Base-by-base conservation (phyloP, 305 asterid species). In the Withania somnifera region DNA sequence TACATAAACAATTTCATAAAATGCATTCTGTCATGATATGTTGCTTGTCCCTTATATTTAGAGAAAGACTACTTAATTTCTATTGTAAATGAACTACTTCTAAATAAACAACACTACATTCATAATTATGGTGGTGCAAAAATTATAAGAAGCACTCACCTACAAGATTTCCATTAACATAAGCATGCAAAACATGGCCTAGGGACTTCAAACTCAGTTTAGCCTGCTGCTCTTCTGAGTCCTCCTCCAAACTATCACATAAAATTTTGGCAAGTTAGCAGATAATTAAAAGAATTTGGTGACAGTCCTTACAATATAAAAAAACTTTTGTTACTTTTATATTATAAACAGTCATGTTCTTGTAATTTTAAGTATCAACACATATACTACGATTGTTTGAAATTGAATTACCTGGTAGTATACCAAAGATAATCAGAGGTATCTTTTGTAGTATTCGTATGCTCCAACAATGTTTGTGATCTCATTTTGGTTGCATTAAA, bases 381-480 rank as follows among this genome's bases (percentile, higher is more conserved):
- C 32, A 54, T 22, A 54, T 30, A 17, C 11, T 76, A 51, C 3
- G 0, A 30, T n/a, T 77, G 14, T 42, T 77, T 51, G 47, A n/a
- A 53, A 6, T 50, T 51, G 0, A 34, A 47, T 83, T 87, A 95
- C 99, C 91, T 91, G 61, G 88, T 7, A 73, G 92, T 95, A 90
- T 94, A 95, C 99, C 99, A 95, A 22, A 95, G 88, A 84, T 95
- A 95, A 88, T 93, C 99, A 1, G 99, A 91, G 52, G 47, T 60
- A 87, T 95, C 99, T 88, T 89, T 92, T 54, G 99, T 95, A 17
- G 95, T 91, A 83, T 78, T 89, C 89, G 86, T 91, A 71, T 95
- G 99, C 86, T 94, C 99, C 54, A 95, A 84, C 89, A 95, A 85
- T 28, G 51, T 15, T 73, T 90, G 22, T 0, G 97, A 91, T 82